Conservation (phyloP, 176 grass and related monocot genomes). For the Oryza meridionalis region DNA sequence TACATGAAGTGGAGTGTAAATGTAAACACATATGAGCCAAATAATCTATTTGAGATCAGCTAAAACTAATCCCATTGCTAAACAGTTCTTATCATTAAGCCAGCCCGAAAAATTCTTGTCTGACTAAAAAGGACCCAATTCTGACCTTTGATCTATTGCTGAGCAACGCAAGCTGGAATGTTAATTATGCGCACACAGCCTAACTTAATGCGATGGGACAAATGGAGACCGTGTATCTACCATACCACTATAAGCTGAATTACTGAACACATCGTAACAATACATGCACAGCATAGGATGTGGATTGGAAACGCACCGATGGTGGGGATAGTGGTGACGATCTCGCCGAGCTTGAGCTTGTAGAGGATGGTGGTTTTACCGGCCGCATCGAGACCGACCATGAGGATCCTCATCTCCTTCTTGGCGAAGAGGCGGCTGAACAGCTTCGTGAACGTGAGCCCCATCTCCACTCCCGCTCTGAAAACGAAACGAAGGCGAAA, state of each 20-base stretch:
- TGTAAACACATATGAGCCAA: too few species aligned
- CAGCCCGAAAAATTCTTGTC: background rate
- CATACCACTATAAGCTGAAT: background rate
- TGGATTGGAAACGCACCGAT: constrained; percentile 47
- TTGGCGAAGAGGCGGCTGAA: constrained; percentile 91
- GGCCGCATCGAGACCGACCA: constrained; percentile 87
- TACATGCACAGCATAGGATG: background rate
- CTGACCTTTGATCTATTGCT: background rate
- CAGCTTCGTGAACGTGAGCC: constrained; percentile 88
- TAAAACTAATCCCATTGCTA: background rate
- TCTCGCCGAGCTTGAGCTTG: constrained; percentile 94
- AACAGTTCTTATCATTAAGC: background rate
- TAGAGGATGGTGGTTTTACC: constrained; percentile 96
- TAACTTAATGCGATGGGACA: background rate
- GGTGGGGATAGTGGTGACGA: constrained; percentile 88
- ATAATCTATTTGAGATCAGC: background rate
- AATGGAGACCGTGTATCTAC: background rate
- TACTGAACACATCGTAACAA: background rate
- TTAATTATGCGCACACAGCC: background rate
- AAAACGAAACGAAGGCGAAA: background rate
- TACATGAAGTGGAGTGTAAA: too few species aligned
- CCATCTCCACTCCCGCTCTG: constrained; percentile 59
- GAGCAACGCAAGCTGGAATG: background rate
- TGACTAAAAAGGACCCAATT: background rate
- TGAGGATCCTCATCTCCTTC: constrained; percentile 94